Evolutionary conservation across 148 eudicot genomes (phyloP), one percentile per base, ranked within the genome.

Genomic region (Rhododendron vialii): DNA sequence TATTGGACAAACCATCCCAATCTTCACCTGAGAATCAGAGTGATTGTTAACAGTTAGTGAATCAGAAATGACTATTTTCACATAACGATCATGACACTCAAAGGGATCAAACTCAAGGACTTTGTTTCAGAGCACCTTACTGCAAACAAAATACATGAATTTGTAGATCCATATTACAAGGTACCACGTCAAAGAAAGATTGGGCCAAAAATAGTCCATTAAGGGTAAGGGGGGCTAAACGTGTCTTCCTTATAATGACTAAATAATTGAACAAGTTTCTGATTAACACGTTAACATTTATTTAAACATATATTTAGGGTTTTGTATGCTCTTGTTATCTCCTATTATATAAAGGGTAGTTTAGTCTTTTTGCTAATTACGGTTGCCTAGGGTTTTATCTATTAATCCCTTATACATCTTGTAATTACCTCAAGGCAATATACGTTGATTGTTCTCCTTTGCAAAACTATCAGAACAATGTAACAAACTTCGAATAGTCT

Each of bases 11-110:
- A 92, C 90, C 65, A 89, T 89, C 86, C 94, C 92, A 77, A 86
- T 86, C 87, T 93, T 94, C 78, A 88, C 92, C 99, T 97, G 92
- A 75, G 30, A 85, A 83, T 73, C 81, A 84, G 1, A 84, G 6
- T 17, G 7, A 87, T 38, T 48, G 83, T 78, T 84, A 33, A 83
- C 30, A 77, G 69, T 65, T 67, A 78, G 12, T 78, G 55, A 59
- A 47, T 67, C 47, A 84, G 63, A 50, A 50, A 78, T 36, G 33
- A 75, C 30, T 12, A 53, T 1, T 14, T 33, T 22, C 86, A 74
- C 51, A 22, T 9, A 20, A 28, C 28, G 36, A 20, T 18, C 24
- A 73, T 24, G 47, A 18, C 15, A 26, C 33, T 28, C 55, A 43
- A 67, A 59, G 43, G 76, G 41, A 65, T 43, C 22, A 82, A 36